These are phyloP conservation scores for Thymus mandschuricus DNA, from an alignment of 257 asterid species.

Conservation along the genomic window DNA sequence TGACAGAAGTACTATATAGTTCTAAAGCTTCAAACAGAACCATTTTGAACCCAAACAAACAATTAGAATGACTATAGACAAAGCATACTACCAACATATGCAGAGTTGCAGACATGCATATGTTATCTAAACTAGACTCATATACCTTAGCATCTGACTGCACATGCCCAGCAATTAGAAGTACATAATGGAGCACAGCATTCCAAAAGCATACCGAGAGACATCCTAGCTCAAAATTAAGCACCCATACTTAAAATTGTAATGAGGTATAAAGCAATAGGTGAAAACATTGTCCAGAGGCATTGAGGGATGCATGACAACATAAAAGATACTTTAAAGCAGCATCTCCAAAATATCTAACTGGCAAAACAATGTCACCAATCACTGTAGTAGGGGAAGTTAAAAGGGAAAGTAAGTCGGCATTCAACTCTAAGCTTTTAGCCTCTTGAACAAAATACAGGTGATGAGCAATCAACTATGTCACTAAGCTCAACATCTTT, in stretches of 20 bases:
- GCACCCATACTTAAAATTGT: neutral
- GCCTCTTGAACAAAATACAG: constrained; percentile 17
- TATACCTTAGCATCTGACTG: neutral
- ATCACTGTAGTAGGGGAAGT: constrained; percentile 1
- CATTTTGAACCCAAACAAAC: neutral
- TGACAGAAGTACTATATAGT: neutral
- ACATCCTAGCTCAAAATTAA: constrained; percentile 4
- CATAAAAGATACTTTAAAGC: constrained; percentile 14
- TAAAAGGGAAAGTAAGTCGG: neutral
- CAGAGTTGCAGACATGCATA: neutral
- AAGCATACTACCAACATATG: neutral
- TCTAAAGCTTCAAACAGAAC: neutral
- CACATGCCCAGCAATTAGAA: constrained; percentile 1
- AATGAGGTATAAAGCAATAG: constrained; percentile 1
- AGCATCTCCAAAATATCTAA: neutral
- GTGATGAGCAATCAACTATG: neutral
- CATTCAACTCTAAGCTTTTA: constrained; percentile 12
- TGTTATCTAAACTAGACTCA: neutral
- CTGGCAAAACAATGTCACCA: constrained; percentile 1
- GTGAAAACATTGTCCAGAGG: neutral
- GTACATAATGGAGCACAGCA: neutral
- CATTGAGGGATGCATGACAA: constrained; percentile 11
- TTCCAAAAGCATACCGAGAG: neutral
- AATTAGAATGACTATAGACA: neutral
- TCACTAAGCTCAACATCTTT: neutral